A percentile compares a stretch with the other conserved stretches of the same genome.
These are phyloP conservation scores for Lantana camara DNA, from an alignment of 257 asterid species.

Conservation along the genomic window DNA sequence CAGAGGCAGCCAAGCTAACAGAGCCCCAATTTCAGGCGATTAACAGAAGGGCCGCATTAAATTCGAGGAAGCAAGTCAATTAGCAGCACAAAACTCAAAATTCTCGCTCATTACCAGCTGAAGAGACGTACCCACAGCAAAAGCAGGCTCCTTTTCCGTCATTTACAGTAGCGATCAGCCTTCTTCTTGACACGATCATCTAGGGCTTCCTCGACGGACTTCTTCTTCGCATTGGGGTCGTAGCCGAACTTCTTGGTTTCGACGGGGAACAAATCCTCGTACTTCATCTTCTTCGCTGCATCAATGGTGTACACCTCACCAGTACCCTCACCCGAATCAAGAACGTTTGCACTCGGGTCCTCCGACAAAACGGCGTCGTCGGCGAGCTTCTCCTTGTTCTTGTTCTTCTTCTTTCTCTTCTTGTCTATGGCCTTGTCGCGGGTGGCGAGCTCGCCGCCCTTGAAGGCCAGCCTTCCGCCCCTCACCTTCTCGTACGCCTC, in stretches of 20 bases:
- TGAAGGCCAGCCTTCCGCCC: slow-evolving; percentile 86
- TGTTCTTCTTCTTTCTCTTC: slow-evolving; percentile 69
- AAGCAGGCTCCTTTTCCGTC: slow-evolving; percentile 9
- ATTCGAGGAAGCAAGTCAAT: neutral
- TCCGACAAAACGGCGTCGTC: slow-evolving; percentile 46
- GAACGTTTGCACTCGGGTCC: slow-evolving; percentile 35
- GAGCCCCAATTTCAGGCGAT: neutral
- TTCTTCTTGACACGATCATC: slow-evolving; percentile 95
- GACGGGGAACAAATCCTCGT: slow-evolving; percentile 89
- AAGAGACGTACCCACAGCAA: slow-evolving; percentile 11
- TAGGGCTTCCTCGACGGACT: slow-evolving; percentile 88
- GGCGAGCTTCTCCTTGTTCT: slow-evolving; percentile 36
- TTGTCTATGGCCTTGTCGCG: slow-evolving; percentile 79
- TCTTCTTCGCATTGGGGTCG: slow-evolving; percentile 66
- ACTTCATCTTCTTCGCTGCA: slow-evolving; percentile 95
- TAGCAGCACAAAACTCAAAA: slow-evolving; percentile 4
- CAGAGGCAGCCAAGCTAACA: neutral
- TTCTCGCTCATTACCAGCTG: slow-evolving; percentile 12
- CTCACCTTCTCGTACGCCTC: slow-evolving; percentile 79
- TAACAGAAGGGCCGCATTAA: neutral
- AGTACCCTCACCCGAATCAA: slow-evolving; percentile 40
- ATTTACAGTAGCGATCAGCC: slow-evolving; percentile 98
- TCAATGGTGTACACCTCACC: slow-evolving; percentile 81
- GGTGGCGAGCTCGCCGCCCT: slow-evolving; percentile 85
- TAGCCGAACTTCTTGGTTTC: slow-evolving; percentile 81